These are phyloP conservation scores for Capsicum baccatum DNA, from an alignment of 257 asterid species.

Conservation along the genomic window DNA sequence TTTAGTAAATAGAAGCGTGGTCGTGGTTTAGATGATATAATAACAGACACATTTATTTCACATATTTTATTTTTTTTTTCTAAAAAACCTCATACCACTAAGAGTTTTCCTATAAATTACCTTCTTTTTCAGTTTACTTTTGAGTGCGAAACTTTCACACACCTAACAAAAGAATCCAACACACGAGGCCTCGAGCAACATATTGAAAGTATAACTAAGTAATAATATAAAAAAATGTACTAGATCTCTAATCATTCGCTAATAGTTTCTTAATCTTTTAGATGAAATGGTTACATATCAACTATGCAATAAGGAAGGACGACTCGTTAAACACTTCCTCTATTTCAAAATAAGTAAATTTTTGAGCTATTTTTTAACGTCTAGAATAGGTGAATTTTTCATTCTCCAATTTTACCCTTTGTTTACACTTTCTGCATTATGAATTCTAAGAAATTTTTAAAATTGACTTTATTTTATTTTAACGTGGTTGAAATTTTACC, in stretches of 20 bases:
- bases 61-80: too few relatives aligned
- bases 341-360: too few relatives aligned
- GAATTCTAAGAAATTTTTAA: too few relatives aligned
- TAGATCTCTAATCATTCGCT: not conserved
- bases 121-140: not conserved
- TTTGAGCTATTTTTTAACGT: too few relatives aligned
- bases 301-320: too few relatives aligned
- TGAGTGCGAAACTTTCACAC: not conserved
- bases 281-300: not conserved
- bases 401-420: too few relatives aligned
- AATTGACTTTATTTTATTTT: too few relatives aligned
- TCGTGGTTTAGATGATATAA: not conserved
- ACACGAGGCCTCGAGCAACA: not conserved
- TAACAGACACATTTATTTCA: too few relatives aligned
- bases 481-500: slow-evolving; percentile 29
- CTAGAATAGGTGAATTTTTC: too few relatives aligned
- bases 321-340: too few relatives aligned
- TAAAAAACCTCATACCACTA: not conserved
- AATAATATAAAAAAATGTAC: not conserved
- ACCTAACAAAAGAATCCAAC: not conserved
- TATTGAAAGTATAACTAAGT: not conserved
- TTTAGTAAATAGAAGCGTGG: not conserved
- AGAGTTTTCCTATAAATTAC: too few relatives aligned
- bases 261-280: not conserved
- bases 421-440: too few relatives aligned